Evolutionary conservation across 1,284 basidiomycete genomes (phyloP), one percentile per base, ranked within the genome.

Genomic region (Rhodotorula sp.): DNA sequence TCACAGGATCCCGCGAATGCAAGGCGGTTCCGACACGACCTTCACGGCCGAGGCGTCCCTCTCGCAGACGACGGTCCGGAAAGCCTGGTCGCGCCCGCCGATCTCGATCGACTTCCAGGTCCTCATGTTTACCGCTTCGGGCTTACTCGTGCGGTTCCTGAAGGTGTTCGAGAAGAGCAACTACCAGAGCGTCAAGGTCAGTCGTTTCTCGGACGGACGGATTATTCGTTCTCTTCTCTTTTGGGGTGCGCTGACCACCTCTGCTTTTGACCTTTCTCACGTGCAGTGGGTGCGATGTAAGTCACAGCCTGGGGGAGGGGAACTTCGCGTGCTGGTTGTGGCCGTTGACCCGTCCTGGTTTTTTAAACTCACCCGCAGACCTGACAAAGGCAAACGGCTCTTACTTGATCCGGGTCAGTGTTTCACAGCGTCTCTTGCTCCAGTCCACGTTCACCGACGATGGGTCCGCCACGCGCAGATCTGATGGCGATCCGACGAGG

Each of bases 61-160:
- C 63, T 92, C 93, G 2, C 88, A 88, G 69, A 95, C 91, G 28
- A 97, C 95, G 0, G 87, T 87, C 69, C 88, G 91, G 57, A 94
- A 97, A 85, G 88, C 94, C 3, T 99, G 97, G 97, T 93, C 93
- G 16, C 86, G 95, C 62, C 95, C 97, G 16, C 97, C 97, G 10
- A 98, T 99, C 79, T 92, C 97, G 78, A 88, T 99, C 71, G 95
- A 99, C 82, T 99, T 99, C 83, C 88, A 94, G 83, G 95, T 99
- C 68, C 85, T 99, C 78, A 99, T 99, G 95, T 94, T 97, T 82
- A 98, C 95, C 0, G 87, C 95, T 8, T 97, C 94, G 14, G 97
- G 97, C 0, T 82, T 99, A 77, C 89, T 97, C 64, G 97, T 99
- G 23, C 87, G 95, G 60, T 99, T 97, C 85, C 83, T 99, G 79